These are phyloP conservation scores for Trametes cubensis DNA, from an alignment of 768 basidiomycete species.

Conservation along the genomic window DNA sequence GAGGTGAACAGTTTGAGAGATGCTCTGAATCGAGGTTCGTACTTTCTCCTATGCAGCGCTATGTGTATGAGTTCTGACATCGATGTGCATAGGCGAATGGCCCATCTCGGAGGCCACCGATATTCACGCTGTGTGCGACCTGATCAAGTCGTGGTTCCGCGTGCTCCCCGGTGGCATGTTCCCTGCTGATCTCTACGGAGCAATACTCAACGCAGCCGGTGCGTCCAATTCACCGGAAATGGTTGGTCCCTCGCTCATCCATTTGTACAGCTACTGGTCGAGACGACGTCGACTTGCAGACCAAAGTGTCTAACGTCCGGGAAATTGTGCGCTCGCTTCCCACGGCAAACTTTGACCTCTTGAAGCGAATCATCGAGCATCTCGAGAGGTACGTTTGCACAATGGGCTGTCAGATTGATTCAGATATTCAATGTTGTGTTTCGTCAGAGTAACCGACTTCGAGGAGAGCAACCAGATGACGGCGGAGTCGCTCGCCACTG, in stretches of 20 bases:
- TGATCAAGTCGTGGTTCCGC: conserved; percentile 87
- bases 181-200: conserved; percentile 66
- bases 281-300: conserved; percentile 68
- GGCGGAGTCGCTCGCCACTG: conserved; percentile 80
- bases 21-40: conserved; percentile 70
- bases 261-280: conserved; percentile 4
- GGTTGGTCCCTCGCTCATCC: background rate
- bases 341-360: conserved; percentile 73
- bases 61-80: background rate
- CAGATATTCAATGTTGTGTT: no score
- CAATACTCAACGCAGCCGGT: conserved; percentile 76
- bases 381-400: conserved; percentile 63
- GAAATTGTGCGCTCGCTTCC: conserved; percentile 70
- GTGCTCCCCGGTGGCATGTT: conserved; percentile 80
- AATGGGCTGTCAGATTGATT: background rate
- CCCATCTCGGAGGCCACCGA: conserved; percentile 65
- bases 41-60: background rate
- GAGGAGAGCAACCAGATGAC: conserved; percentile 93
- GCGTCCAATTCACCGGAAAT: conserved; percentile 7
- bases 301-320: conserved; percentile 65
- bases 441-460: conserved; percentile 85
- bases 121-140: conserved; percentile 81
- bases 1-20: conserved; percentile 74
- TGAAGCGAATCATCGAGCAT: conserved; percentile 79
- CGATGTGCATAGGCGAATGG: conserved; percentile 49